Evolutionary conservation across 441 rosid species (phyloP), one percentile per base, ranked within the genome.

Genomic region (Cnidoscolus chayamansa): DNA sequence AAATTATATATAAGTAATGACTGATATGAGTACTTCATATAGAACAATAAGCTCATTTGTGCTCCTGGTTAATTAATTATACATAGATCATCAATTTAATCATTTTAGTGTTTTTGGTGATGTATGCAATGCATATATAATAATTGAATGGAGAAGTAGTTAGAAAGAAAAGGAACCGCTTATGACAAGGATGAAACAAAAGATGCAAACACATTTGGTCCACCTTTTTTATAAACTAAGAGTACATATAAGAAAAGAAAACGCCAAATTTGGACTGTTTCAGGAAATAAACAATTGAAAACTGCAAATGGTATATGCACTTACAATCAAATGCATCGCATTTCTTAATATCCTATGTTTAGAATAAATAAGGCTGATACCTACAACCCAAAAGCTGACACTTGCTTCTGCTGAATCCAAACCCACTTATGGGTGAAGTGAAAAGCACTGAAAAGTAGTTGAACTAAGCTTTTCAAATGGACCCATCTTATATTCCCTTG

Each of bases 391-490:
- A 71, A 71, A 61, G 37, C 4, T 57, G 74, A 62, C 6, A 63
- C 8, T 70, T 17, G 31, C 45, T 20, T 30, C n/a, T 30, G 1
- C 49, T 12, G 16, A 53, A 67, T 20, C 70, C 43, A 32, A 32
- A 45, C 43, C 63, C 63, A 53, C 48, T 67, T 31, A 47, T 49
- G 25, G 53, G 8, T 13, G 3, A 32, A 50, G 17, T 19, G 67
- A 50, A 71, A 50, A 6, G 47, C 11, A 32, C 60, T 62, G 60
- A 59, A 72, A 53, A 51, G 68, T 53, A 10, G 68, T 37, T 8
- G 68, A 37, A 62, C 40, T 61, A 4, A 49, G 37, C 50, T 59
- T 60, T 60, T 10, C 25, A 0, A 1, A 0, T 5, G 59, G 3
- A 4, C 11, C 54, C 45, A 9, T 70, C 40, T 57, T 35, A 35